phyloP scores from a whole-genome alignment of 345 rosid genomes.

The Syzygium aromaticum region DNA sequence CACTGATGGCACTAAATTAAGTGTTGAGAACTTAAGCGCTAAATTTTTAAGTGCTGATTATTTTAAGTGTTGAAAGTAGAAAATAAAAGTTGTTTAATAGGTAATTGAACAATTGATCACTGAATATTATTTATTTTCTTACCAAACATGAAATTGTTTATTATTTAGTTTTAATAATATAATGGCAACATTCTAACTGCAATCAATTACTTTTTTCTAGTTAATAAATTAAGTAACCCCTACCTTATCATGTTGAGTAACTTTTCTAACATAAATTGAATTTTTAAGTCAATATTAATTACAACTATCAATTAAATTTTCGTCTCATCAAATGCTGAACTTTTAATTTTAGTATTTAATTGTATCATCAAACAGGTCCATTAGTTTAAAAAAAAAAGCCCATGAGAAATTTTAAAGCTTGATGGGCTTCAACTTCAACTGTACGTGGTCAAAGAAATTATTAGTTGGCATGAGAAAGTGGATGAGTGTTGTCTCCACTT shows the following conservation, averaged over 20 bases:
- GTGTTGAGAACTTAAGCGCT: not conserved
- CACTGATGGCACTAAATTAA: not conserved
- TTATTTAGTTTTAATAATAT: not conserved
- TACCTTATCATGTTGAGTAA: not conserved
- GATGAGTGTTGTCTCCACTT: not conserved
- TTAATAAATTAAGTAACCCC: not conserved
- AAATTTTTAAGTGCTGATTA: not conserved
- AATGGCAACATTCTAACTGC: not conserved
- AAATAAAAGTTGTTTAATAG: not conserved
- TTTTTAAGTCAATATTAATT: not conserved
- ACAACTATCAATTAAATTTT: not conserved
- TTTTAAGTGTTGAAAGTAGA: not conserved
- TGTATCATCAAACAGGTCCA: not conserved
- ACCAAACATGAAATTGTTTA: not conserved
- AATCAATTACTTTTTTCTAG: not conserved
- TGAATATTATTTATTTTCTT: not conserved
- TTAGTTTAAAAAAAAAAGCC: no score
- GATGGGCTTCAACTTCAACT: not conserved
- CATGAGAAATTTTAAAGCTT: not conserved
- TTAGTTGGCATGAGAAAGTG: not conserved
- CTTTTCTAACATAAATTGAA: not conserved
- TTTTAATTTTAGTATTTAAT: not conserved
- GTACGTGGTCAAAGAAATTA: not conserved
- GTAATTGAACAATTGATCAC: not conserved
- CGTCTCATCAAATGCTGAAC: not conserved